Evolutionary conservation across 164 flowering plant species (phyloP).

Genomic region (Vitis labrusca): DNA sequence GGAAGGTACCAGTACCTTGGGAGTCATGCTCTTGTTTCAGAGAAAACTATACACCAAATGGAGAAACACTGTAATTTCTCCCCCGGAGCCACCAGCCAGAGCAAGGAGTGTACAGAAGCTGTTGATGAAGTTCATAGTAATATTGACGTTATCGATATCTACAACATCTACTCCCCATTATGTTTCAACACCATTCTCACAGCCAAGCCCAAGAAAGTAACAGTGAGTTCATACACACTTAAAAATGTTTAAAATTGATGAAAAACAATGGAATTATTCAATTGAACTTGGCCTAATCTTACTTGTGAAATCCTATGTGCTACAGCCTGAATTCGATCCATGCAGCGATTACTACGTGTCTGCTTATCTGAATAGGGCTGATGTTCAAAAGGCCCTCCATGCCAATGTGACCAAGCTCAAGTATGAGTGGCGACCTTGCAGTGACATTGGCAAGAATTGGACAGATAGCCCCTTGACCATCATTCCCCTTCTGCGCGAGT

Average conservation of each 20-base stretch:
- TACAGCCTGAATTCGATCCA: constrained; percentile 42
- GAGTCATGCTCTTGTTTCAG: constrained; percentile 60
- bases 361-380: constrained; percentile 42
- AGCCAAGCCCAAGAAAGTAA: constrained; percentile 29
- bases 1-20: constrained; percentile 65
- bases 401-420: constrained; percentile 43
- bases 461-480: constrained; percentile 30
- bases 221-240: constrained; percentile 22
- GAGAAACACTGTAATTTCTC: constrained; percentile 46
- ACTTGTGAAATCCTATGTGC: neutral
- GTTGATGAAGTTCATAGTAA: neutral
- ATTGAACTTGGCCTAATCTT: neutral
- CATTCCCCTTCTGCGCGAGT: constrained; percentile 41
- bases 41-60: constrained; percentile 19
- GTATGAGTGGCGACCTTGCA: constrained; percentile 46
- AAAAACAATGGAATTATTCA: no score
- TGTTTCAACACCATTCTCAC: constrained; percentile 43
- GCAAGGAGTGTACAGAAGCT: constrained; percentile 21
- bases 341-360: constrained; percentile 35
- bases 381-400: constrained; percentile 62
- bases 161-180: constrained; percentile 66
- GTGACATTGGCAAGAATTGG: constrained; percentile 30
- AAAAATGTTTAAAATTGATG: no score
- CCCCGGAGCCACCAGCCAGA: constrained; percentile 12
- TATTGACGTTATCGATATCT: constrained; percentile 34